Conservation (phyloP, 2,329 filamentous ascomycete species). For the Coleophoma eucalyptorum region DNA sequence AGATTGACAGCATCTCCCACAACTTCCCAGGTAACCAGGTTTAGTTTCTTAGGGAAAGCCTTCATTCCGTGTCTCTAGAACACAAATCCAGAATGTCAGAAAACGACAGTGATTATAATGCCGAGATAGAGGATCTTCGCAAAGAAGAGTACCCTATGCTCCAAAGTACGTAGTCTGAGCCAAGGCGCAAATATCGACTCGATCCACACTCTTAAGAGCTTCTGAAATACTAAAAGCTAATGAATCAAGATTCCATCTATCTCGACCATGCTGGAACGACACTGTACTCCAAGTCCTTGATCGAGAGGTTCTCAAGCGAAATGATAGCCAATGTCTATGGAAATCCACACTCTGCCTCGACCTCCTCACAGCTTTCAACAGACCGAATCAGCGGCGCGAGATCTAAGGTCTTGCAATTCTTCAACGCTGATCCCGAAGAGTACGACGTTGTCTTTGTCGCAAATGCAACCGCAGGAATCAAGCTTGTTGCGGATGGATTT, state of each 20-base stretch:
- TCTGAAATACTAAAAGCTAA: neutral
- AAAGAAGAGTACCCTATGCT: conserved; percentile 66
- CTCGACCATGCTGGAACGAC: conserved; percentile 92
- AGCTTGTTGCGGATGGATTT: conserved; percentile 76
- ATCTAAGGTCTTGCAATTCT: conserved; percentile 66
- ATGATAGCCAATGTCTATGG: conserved; percentile 77
- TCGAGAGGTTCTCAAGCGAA: conserved; percentile 76
- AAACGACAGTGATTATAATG: conserved; percentile 43
- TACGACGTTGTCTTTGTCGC: conserved; percentile 89
- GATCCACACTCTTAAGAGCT: neutral
- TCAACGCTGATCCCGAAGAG: conserved; percentile 72
- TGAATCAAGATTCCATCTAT: conserved; percentile 44
- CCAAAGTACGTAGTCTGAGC: conserved; percentile 41
- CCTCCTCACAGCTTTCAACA: conserved; percentile 73
- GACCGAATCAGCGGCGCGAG: conserved; percentile 71
- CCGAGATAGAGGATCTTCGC: conserved; percentile 53
- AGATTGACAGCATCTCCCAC: too few species aligned
- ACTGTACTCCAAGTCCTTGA: conserved; percentile 70
- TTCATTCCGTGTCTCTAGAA: too few species aligned
- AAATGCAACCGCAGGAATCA: conserved; percentile 90
- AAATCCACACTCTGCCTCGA: conserved; percentile 85
- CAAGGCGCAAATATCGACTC: neutral
- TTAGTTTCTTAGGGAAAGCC: too few species aligned
- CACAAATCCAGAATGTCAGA: too few species aligned
- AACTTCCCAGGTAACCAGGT: too few species aligned